These are phyloP conservation scores for Solanum appendiculatum DNA, from an alignment of 257 asterid genomes.

Conservation along the genomic window DNA sequence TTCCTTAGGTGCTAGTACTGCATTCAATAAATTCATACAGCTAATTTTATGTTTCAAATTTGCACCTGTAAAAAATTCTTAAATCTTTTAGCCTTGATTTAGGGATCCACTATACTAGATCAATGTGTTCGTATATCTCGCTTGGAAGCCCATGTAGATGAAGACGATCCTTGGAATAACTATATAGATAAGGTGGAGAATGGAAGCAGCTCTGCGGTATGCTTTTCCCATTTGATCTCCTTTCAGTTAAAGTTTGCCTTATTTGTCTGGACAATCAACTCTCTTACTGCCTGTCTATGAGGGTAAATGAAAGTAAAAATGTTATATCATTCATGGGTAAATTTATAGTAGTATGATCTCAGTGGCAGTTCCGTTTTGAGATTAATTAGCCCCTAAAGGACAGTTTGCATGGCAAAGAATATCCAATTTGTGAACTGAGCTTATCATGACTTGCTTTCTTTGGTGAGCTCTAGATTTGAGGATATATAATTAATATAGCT, in stretches of 20 bases:
- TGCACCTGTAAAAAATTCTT: neutral
- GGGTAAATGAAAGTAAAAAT: neutral
- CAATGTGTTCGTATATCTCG: constrained; percentile 10
- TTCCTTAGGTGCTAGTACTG: neutral
- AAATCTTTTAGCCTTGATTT: neutral
- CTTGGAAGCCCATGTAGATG: constrained; percentile 8
- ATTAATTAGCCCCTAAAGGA: neutral
- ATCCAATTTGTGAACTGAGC: neutral
- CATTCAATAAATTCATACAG: neutral
- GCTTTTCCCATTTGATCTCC: neutral
- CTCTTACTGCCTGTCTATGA: neutral
- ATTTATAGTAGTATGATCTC: neutral
- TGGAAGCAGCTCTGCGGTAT: constrained; percentile 13
- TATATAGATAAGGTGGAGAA: neutral
- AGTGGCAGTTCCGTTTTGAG: neutral
- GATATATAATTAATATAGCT: neutral
- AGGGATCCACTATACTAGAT: constrained; percentile 24
- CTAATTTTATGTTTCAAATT: neutral
- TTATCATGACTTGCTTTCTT: neutral
- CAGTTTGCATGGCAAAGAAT: neutral
- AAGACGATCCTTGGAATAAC: constrained; percentile 1
- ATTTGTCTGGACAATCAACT: neutral
- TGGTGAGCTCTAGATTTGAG: neutral
- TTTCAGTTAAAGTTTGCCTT: neutral
- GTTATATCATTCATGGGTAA: neutral